These are phyloP conservation scores for Vitis hybrid DNA, from an alignment of 177 flowering plant genomes.

Conservation along the genomic window DNA sequence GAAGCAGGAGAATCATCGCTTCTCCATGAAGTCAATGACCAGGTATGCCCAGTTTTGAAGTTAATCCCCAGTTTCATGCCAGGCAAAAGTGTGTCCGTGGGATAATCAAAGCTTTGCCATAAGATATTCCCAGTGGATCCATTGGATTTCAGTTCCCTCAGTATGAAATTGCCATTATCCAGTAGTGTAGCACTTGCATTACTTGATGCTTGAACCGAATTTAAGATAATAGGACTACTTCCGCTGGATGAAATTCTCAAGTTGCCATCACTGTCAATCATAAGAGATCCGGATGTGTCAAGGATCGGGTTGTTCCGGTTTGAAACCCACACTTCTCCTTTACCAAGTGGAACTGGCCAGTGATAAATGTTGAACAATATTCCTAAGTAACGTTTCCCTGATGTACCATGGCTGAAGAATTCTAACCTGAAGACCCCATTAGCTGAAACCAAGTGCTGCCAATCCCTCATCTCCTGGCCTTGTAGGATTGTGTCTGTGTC, in stretches of 20 bases:
- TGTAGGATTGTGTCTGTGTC: conserved; percentile 2
- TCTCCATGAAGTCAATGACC: conserved; percentile 16
- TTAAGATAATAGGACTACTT: neutral
- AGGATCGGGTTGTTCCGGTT: conserved; percentile 15
- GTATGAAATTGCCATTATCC: conserved; percentile 21
- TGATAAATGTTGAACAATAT: neutral
- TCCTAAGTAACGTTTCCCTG: neutral
- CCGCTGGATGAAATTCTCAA: conserved; percentile 10
- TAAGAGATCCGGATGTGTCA: neutral
- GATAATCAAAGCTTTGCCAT: conserved; percentile 23
- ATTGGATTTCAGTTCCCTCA: neutral
- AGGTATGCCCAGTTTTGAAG: conserved; percentile 4
- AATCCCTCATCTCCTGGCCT: conserved; percentile 13
- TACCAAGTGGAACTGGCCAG: too few relatives aligned
- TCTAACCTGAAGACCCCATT: conserved; percentile 15
- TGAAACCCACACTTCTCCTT: conserved; percentile 12
- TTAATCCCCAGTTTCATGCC: conserved; percentile 27
- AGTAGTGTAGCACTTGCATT: conserved; percentile 11
- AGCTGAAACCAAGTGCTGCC: conserved; percentile 14
- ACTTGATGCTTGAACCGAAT: neutral
- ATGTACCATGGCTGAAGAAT: conserved; percentile 11
- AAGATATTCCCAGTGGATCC: conserved; percentile 3
- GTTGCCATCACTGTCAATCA: conserved; percentile 10
- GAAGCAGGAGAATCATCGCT: conserved; percentile 9
- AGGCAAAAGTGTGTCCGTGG: conserved; percentile 13